Percentiles rank a stretch among this genome's conserved stretches.
phyloP scores from a whole-genome alignment of 257 asterid genomes.

The Solanum pimpinellifolium region DNA sequence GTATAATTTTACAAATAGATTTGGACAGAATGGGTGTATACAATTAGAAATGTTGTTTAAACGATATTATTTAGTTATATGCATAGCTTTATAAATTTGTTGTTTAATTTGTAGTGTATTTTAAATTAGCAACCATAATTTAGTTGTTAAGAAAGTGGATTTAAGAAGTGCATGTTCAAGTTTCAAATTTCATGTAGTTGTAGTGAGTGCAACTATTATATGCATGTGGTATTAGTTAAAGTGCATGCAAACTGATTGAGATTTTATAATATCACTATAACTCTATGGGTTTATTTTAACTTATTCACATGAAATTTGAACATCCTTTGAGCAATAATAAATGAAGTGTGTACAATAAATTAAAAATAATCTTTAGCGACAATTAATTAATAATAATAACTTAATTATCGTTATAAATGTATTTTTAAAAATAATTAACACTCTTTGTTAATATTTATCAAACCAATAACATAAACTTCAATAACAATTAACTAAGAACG shows the following conservation, averaged over 20 bases:
- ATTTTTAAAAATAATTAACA: too few species aligned
- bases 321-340: not conserved
- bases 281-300: not conserved
- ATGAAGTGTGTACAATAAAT: fast-evolving
- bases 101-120: not conserved
- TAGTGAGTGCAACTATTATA: not conserved
- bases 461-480: too few species aligned
- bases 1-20: not conserved
- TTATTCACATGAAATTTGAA: not conserved
- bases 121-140: not conserved
- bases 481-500: too few species aligned
- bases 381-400: too few species aligned
- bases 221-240: not conserved
- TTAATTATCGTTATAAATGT: too few species aligned
- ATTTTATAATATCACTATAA: not conserved
- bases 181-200: not conserved
- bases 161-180: not conserved
- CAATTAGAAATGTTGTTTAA: not conserved
- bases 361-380: not conserved
- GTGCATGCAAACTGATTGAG: not conserved
- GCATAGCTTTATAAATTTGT: not conserved
- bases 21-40: not conserved
- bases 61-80: not conserved
- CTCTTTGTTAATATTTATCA: not conserved
- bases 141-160: not conserved